A percentile compares a stretch with the other conserved stretches of the same genome.
These are phyloP conservation scores for Bassia scoparia DNA, from an alignment of 148 eudicot genomes.

Conservation along the genomic window DNA sequence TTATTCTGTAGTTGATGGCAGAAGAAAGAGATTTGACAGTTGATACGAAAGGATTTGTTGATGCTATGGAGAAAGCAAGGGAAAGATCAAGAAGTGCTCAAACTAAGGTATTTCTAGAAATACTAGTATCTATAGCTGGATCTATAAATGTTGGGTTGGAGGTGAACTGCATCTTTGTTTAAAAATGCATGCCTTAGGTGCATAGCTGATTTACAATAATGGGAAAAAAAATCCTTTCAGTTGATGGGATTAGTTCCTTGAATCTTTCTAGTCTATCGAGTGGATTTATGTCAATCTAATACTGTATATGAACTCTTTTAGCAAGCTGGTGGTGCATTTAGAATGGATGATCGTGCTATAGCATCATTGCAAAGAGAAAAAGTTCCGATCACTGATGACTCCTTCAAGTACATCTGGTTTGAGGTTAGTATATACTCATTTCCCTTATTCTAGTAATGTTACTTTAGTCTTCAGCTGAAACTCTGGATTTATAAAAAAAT, in stretches of 20 bases:
- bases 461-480: not conserved
- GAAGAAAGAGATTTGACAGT: constrained; percentile 81
- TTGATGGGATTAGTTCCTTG: too few relatives aligned
- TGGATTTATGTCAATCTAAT: not conserved
- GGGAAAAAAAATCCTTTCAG: too few relatives aligned
- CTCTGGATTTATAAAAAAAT: not conserved
- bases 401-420: constrained; percentile 75
- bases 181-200: too few relatives aligned
- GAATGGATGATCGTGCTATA: constrained; percentile 93
- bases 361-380: constrained; percentile 61
- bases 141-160: not conserved
- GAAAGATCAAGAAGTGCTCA: constrained; percentile 89
- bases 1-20: constrained; percentile 72
- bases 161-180: too few relatives aligned
- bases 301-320: constrained; percentile 29
- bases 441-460: not conserved
- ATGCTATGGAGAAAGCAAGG: constrained; percentile 86
- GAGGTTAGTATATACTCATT: constrained; percentile 45
- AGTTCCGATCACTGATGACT: constrained; percentile 68
- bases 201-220: too few relatives aligned
- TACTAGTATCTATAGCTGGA: not conserved
- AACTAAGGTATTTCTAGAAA: constrained; percentile 51
- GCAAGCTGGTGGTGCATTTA: constrained; percentile 76
- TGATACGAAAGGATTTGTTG: constrained; percentile 67
- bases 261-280: too few relatives aligned